A percentile compares a stretch with the other conserved stretches of the same genome.
These are phyloP conservation scores for Russula foetens DNA, from an alignment of 768 basidiomycete species.

Conservation along the genomic window DNA sequence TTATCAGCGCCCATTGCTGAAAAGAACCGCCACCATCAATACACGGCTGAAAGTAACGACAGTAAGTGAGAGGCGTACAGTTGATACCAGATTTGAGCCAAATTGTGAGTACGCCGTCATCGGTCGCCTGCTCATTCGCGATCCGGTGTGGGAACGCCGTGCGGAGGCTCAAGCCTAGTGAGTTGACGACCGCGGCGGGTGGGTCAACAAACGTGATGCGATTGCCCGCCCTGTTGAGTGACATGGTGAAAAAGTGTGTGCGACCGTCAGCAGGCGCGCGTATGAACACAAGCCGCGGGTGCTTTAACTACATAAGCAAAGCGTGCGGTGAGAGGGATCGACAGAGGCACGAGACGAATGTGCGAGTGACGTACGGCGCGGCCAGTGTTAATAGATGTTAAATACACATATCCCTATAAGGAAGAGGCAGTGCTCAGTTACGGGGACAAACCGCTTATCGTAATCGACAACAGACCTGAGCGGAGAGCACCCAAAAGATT, in stretches of 20 bases:
- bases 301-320: constrained; percentile 28
- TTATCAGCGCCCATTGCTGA: constrained; percentile 33
- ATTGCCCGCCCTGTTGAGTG: constrained; percentile 53
- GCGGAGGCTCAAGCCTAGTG: constrained; percentile 34
- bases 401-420: constrained; percentile 59
- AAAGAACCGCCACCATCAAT: constrained; percentile 1
- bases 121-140: constrained; percentile 35
- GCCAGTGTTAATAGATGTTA: constrained; percentile 44
- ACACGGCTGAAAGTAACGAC: background rate
- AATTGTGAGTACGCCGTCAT: constrained; percentile 46
- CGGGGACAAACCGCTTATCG: constrained; percentile 14
- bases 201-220: constrained; percentile 40
- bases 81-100: constrained; percentile 37
- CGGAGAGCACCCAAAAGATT: constrained; percentile 52
- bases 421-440: background rate
- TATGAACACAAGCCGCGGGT: constrained; percentile 63
- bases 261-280: constrained; percentile 39
- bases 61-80: background rate
- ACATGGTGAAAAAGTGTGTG: constrained; percentile 56
- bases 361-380: constrained; percentile 36
- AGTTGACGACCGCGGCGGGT: constrained; percentile 31
- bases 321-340: constrained; percentile 2
- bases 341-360: constrained; percentile 16
- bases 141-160: constrained; percentile 36
- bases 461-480: constrained; percentile 37